Conservation (phyloP, 371 early-diverging fungal species). For the Mucor irregularis region DNA sequence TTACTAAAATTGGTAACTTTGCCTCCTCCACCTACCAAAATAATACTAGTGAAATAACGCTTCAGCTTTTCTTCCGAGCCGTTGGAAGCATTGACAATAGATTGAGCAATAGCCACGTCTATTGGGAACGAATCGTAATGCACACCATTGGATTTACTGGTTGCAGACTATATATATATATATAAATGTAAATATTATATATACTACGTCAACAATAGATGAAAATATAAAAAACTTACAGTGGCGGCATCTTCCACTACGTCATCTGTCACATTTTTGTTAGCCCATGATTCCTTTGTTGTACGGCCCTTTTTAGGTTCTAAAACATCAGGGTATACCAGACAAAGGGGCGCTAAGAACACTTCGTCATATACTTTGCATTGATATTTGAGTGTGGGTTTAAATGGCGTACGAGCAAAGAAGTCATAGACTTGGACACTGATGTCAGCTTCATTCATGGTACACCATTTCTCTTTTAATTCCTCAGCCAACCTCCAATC, state of each 20-base stretch:
- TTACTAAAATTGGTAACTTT: constrained; percentile 70
- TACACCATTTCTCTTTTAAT: constrained; percentile 80
- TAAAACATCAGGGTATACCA: constrained; percentile 62
- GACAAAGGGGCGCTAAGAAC: constrained; percentile 71
- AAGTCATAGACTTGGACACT: constrained; percentile 81
- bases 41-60: constrained; percentile 73
- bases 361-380: constrained; percentile 89
- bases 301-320: constrained; percentile 20
- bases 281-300: constrained; percentile 17
- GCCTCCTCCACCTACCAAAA: constrained; percentile 88
- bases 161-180: neutral
- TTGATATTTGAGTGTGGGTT: constrained; percentile 71
- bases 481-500: constrained; percentile 75
- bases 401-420: constrained; percentile 73
- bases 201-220: too few species aligned
- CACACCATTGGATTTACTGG: neutral
- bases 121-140: constrained; percentile 48
- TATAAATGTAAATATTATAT: neutral
- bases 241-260: constrained; percentile 29
- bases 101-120: constrained; percentile 81
- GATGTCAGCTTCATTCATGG: constrained; percentile 81
- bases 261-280: constrained; percentile 35
- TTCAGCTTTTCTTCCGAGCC: constrained; percentile 73
- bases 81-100: constrained; percentile 58
- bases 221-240: too few species aligned